phyloP scores from a whole-genome alignment of 106 monocot genomes.

The Dioscorea alata region DNA sequence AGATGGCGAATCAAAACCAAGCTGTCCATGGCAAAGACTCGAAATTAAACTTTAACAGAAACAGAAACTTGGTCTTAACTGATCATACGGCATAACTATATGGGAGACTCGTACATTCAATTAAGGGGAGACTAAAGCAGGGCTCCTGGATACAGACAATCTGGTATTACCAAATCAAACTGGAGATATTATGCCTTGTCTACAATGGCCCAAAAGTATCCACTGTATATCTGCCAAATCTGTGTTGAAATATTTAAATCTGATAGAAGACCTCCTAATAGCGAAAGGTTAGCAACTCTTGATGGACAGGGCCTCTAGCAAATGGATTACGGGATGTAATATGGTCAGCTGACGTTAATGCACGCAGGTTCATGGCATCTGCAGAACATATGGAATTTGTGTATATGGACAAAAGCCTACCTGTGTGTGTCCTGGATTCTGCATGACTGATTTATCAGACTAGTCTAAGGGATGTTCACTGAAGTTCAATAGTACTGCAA shows the following conservation, averaged over 20 bases:
- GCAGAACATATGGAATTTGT: conserved; percentile 8
- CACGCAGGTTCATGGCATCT: conserved; percentile 11
- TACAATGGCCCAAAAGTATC: conserved; percentile 6
- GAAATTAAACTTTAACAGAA: not conserved
- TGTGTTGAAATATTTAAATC: not conserved
- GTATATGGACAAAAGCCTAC: not conserved
- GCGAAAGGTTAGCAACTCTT: not conserved
- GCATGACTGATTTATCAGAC: conserved; percentile 1
- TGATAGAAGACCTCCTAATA: conserved; percentile 3
- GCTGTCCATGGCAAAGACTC: conserved; percentile 1
- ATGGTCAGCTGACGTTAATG: not conserved
- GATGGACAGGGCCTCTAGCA: not conserved
- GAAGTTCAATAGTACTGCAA: not conserved
- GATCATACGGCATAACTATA: conserved; percentile 6
- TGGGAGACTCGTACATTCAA: conserved; percentile 6
- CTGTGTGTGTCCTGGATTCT: conserved; percentile 5
- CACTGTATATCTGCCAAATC: conserved; percentile 7
- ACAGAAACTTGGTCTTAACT: conserved; percentile 3
- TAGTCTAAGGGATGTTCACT: conserved; percentile 1
- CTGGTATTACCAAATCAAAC: not conserved
- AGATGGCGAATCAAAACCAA: conserved; percentile 3
- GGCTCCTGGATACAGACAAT: conserved; percentile 7
- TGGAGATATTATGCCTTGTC: conserved; percentile 1
- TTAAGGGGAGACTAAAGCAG: not conserved
- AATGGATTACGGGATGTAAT: not conserved